A percentile compares a stretch with the other conserved stretches of the same genome.
Conservation (phyloP, 495 filamentous ascomycete genomes). For the Trichoderma asperelloides region DNA sequence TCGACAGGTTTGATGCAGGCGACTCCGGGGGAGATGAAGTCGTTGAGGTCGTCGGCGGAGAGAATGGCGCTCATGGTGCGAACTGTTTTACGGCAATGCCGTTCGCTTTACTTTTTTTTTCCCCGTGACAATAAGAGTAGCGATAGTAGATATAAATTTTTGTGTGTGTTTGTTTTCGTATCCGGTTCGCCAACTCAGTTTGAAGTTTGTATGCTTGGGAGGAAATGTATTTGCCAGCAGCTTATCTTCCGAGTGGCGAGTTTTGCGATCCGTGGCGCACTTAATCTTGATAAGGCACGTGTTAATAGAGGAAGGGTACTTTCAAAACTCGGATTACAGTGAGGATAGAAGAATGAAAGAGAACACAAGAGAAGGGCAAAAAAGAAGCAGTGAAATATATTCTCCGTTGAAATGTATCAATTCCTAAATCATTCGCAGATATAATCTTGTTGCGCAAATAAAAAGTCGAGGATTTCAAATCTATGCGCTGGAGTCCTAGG, state of each 20-base stretch:
- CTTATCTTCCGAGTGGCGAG: not conserved
- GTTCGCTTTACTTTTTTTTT: not conserved
- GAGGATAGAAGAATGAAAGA: not conserved
- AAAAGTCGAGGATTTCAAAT: not conserved
- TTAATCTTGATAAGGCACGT: slow-evolving; percentile 2
- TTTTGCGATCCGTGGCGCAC: slow-evolving; percentile 2
- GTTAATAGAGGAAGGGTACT: slow-evolving; percentile 8
- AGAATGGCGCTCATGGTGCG: slow-evolving; percentile 85
- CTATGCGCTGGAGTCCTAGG: not conserved
- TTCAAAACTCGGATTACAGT: not conserved
- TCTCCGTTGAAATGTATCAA: not conserved
- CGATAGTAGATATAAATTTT: not conserved
- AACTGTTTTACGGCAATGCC: not conserved
- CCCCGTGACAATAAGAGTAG: not conserved
- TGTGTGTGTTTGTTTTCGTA: not conserved
- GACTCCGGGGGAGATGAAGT: slow-evolving; percentile 96
- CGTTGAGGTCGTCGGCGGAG: slow-evolving; percentile 92
- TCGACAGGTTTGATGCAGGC: slow-evolving; percentile 98
- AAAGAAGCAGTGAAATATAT: too few relatives aligned
- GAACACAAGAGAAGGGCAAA: too few relatives aligned
- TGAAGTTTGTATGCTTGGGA: too few relatives aligned
- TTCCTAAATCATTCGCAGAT: not conserved
- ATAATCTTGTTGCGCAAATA: not conserved
- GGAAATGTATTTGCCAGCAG: too few relatives aligned
- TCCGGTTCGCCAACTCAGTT: too few relatives aligned